Base-by-base conservation (phyloP, 164 flowering plant genomes). In the Dillenia suffruticosa region DNA sequence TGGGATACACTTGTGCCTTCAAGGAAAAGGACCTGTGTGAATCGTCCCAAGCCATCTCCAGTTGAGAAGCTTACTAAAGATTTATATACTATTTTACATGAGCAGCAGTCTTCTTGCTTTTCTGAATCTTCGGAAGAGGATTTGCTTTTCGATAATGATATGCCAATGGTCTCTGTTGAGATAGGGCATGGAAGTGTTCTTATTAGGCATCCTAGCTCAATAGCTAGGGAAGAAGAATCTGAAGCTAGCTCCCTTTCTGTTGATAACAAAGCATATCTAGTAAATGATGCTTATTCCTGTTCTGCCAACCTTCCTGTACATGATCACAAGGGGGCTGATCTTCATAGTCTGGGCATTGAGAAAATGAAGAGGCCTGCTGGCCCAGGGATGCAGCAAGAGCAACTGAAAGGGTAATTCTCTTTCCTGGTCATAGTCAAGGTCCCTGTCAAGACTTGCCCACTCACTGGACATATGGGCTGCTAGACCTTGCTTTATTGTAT, bases 131-230 rank as follows among this genome's bases (percentile, higher is more conserved):
- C 96, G 9, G 96, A 91, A 57, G 97, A 89, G 65, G 97, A 88
- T 63, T 79, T 92, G 72, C 87, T 95, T 72, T 81, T 81, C 53
- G 97, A 85, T 62, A 85, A 77, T 73, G 90, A 83, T 67, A 79
- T 78, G n/a, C 91, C 96, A 3, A 83, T 92, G 96, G 92, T 79
- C 19, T 89, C 97, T 62, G 88, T 86, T 71, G 99, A 95, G 81
- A 88, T 88, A 68, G 97, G 97, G 47, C 96, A 95, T 78, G 99
- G 99, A 69, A 82, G 92, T 70, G 81, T 92, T 64, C 92, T 95
- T 49, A 86, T 92, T 32, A 79, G 85, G 70, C 92, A 90, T 71
- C 96, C 92, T 9, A 85, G 70, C 61, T 74, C 85, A 47, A 79
- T 73, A 49, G 74, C 74, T 52, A 84, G 87, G 58, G 99, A 92